Base-by-base conservation (phyloP, 495 filamentous ascomycete genomes). In the Pyrenopolyporus hunteri region DNA sequence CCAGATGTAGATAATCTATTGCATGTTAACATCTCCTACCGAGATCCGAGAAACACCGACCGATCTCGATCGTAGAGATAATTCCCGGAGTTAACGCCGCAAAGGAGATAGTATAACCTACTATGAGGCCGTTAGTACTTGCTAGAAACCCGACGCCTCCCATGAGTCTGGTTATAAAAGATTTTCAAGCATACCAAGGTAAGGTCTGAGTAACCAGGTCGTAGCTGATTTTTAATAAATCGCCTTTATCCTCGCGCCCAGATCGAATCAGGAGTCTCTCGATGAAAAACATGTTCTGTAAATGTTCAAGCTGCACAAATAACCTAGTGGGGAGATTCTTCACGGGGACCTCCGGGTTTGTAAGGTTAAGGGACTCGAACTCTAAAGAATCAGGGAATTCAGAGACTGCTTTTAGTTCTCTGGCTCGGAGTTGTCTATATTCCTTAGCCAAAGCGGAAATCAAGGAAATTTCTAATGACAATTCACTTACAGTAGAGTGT, bases 271-370 rank as follows among this genome's bases (percentile, higher is more conserved):
- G 63, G 4, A 81, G 76, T 11, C 85, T 74, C 54, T 87, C 80
- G 5, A 88, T 71, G 16, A 88, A 72, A 59, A 88, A 88, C 13
- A 79, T 74, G 16, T 83, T 85, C 14, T 85, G 77, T 0, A 83
- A 67, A 57, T 84, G 80, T 26, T 82, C 80, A 2, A 84, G 73
- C 42, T 80, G 80, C 6, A 80, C 63, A 19, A 79, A 73, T 16
- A 79, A 58, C 4, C 60, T 56, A 29, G 46, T 20, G 45, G 55
- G 60, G 3, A 69, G n/a, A 1, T 36, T 23, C 47, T 61, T 1
- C 50, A 70, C 35, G 64, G 70, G 29, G 50, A 76, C 4, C 23
- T 65, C 25, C 45, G 22, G 56, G 52, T 73, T 47, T n/a, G 72
- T 63, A 8, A 64, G 45, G 28, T 80, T 70, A 6, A 65, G 48